phyloP scores from a whole-genome alignment of 208 protist species.

The Trypanosoma lewisi region DNA sequence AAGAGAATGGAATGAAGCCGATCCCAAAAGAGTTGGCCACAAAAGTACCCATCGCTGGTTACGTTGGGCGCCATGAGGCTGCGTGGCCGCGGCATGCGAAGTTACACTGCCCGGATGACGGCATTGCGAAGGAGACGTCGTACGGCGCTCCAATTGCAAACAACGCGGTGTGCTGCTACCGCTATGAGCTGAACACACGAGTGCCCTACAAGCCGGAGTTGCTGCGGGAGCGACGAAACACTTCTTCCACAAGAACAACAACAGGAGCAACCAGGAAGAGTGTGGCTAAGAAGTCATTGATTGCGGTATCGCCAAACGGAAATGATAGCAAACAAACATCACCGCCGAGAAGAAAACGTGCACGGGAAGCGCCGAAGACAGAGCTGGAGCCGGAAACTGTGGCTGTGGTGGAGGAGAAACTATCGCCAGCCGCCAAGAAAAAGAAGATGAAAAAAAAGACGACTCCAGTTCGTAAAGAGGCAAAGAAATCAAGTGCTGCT shows the following conservation, averaged over 20 bases:
- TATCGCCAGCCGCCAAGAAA: too few relatives aligned
- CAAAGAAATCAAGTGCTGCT: neutral
- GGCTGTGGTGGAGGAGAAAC: too few relatives aligned
- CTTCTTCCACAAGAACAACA: too few relatives aligned
- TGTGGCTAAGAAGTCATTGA: slow-evolving; percentile 2
- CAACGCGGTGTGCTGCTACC: slow-evolving; percentile 64
- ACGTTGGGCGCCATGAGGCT: slow-evolving; percentile 48
- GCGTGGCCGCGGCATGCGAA: slow-evolving; percentile 62
- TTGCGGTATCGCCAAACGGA: too few relatives aligned
- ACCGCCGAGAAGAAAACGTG: too few relatives aligned
- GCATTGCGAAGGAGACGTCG: slow-evolving; percentile 39
- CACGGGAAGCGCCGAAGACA: too few relatives aligned
- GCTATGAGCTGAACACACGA: slow-evolving; percentile 65
- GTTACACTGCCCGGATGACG: slow-evolving; percentile 70
- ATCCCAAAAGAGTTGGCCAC: slow-evolving; percentile 40
- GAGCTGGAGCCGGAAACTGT: too few relatives aligned
- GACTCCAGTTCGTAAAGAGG: too few relatives aligned
- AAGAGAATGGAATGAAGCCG: slow-evolving; percentile 12
- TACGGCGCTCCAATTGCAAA: slow-evolving; percentile 46
- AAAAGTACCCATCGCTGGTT: slow-evolving; percentile 62
- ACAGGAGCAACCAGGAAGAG: too few relatives aligned
- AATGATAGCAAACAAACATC: too few relatives aligned
- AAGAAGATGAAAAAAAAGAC: neutral
- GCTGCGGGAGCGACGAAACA: slow-evolving; percentile 13
- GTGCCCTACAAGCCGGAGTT: slow-evolving; percentile 56